phyloP scores from a whole-genome alignment of 2,329 filamentous ascomycete genomes.

The Cladosporium sphaerospermum region DNA sequence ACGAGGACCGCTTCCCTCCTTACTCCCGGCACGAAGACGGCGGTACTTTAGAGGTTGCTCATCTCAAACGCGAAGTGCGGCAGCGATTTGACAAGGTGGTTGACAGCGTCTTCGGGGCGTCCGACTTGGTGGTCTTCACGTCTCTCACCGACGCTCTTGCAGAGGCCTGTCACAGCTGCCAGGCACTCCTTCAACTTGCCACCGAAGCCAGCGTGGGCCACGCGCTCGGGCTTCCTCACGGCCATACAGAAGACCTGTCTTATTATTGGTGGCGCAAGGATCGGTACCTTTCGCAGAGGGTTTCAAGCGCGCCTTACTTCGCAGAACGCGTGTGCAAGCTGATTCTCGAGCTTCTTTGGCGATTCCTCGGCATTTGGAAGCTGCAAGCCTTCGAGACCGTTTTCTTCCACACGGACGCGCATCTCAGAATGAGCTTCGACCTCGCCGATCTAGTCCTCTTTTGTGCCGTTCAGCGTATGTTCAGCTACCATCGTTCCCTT shows the following conservation, averaged over 20 bases:
- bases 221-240: too few species aligned
- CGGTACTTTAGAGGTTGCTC: conserved; percentile 15
- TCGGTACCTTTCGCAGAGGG: too few species aligned
- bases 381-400: too few species aligned
- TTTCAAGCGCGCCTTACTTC: conserved; percentile 5
- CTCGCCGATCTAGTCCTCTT: conserved; percentile 4
- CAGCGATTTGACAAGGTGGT: conserved; percentile 9
- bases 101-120: background rate
- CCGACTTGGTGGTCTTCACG: background rate
- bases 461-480: conserved; percentile 10
- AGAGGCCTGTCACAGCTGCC: background rate
- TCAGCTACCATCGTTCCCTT: background rate
- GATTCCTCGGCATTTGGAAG: conserved; percentile 13
- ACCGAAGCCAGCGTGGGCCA: too few species aligned
- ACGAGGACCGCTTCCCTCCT: conserved; percentile 16
- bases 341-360: conserved; percentile 16
- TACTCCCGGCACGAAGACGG: conserved; percentile 14
- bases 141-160: background rate
- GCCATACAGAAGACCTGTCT: too few species aligned
- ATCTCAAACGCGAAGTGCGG: conserved; percentile 14
- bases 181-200: background rate
- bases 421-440: too few species aligned
- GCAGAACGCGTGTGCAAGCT: conserved; percentile 17
- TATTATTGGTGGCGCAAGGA: too few species aligned
- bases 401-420: too few species aligned